Evolutionary conservation across 1,284 basidiomycete genomes (phyloP), one percentile per base, ranked within the genome.

Genomic region (Trichosporon inkin): DNA sequence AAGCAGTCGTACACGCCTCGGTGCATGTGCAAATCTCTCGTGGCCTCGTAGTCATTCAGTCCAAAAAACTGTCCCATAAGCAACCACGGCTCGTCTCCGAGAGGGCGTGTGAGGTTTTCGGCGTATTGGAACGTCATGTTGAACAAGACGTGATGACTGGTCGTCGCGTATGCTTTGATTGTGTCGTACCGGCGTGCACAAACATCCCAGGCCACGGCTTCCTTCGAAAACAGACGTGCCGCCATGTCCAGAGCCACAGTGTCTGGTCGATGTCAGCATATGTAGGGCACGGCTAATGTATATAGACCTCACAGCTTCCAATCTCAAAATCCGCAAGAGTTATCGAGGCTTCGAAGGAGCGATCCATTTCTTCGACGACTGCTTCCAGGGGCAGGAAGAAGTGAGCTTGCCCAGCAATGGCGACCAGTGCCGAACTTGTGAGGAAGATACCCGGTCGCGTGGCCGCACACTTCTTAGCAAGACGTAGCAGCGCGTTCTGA

Each of bases 281-380:
- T 10, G 6, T 16, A 19, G 10, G 8, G n/a, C n/a, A n/a, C 6
- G 44, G 13, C 16, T 3, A 11, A 14, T 10, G 28, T 17, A 10
- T 11, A 10, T 11, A 14, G 10, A 4, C 59, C 66, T 65, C 44
- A 68, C 67, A 71, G 10, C 61, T 49, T 4, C 62, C 70, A 3
- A 71, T 53, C 37, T 73, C 70, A 36, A 66, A 67, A 37, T 73
- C 70, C 22, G 68, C 69, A 20, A 61, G 55, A 3, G 28, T 39
- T 6, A 67, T 32, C 0, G 65, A 68, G 1, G 60, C 41, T 1
- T 73, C 67, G 36, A 71, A 69, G 0, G 69, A 20, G 8, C 32
- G 4, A 16, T 41, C 32, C 36, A 60, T 58, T 13, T 53, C 52
- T 13, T 61, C 60, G 14, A 28, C 13, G 6, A 61, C 60, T 32